Evolutionary conservation across 2,329 filamentous ascomycete genomes (phyloP).

Genomic region (Aspergillus pseudotamarii): DNA sequence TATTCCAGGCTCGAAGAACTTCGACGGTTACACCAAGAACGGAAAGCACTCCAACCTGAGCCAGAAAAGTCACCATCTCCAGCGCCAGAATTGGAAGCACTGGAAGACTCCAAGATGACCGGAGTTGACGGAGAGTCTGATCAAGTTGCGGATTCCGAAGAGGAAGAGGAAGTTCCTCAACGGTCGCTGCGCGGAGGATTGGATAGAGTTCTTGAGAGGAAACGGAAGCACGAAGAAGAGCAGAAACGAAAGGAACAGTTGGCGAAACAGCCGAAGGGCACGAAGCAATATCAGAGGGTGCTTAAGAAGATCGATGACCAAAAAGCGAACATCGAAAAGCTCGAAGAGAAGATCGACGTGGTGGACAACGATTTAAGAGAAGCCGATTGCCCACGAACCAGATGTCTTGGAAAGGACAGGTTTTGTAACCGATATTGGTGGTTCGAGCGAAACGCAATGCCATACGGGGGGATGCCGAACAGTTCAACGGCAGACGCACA

Average conservation of each 20-base stretch:
- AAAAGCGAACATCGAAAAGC: conserved; percentile 75
- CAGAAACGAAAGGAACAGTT: conserved; percentile 69
- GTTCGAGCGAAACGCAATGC: conserved; percentile 99
- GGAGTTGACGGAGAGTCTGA: conserved; percentile 63
- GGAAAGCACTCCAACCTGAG: conserved; percentile 51
- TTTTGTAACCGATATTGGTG: conserved; percentile 99
- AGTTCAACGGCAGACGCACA: conserved; percentile 85
- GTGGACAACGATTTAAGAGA: conserved; percentile 92
- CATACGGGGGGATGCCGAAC: conserved; percentile 81
- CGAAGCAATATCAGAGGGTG: conserved; percentile 86
- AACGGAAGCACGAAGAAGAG: conserved; percentile 73
- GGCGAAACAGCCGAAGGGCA: conserved; percentile 72
- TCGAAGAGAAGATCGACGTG: conserved; percentile 80
- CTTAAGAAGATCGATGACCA: conserved; percentile 88
- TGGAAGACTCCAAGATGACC: conserved; percentile 44
- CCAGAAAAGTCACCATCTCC: conserved; percentile 48
- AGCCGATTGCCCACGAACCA: conserved; percentile 87
- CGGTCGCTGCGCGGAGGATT: conserved; percentile 64
- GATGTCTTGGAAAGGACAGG: conserved; percentile 86
- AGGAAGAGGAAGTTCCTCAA: conserved; percentile 62
- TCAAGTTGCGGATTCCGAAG: conserved; percentile 69
- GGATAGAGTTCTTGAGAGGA: conserved; percentile 73
- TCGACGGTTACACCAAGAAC: conserved; percentile 50
- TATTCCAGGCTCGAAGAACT: conserved; percentile 45
- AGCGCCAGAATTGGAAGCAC: conserved; percentile 43